Base-by-base conservation (phyloP, 2,329 filamentous ascomycete species). In the Microdochium paspali region DNA sequence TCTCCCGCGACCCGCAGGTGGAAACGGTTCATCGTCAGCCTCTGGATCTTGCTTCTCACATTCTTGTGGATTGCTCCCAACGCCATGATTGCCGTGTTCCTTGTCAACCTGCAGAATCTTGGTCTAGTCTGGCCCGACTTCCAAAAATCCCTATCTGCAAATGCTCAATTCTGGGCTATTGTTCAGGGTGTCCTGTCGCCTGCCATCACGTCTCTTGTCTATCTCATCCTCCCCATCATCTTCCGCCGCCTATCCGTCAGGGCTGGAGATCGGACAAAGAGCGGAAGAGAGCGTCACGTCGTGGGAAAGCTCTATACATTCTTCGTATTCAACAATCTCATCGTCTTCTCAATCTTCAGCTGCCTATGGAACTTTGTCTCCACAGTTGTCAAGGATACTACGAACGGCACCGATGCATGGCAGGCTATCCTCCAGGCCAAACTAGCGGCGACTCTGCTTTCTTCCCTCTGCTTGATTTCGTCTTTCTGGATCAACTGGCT, bases 401-500 rank as follows among this genome's bases (percentile, higher is more conserved):
- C 73, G 3, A 66, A 74, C 0, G 76, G 80, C 32, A 68, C 74
- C 18, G 73, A 84, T 55, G 78, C 81, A 10, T 87, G 85, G 82
- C 66, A 83, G 20, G 82, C 85, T 1, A 80, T 95, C 45, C 58
- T 78, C 23, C 68, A 83, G 1, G 75, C 79, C 15, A 61, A 87
- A 24, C 76, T 89, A 40, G 83, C 82, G 49, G 55, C 66, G 2
- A 76, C 76, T 24, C 66, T 90, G 40, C 84, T 95, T 61, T 69
- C 72, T n/a, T 79, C 88, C 0, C 72, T 98, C 1, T 95, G 88
- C 69, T 71, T 77, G 24, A 83, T 94, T 48, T 94, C 90, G 1
- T 80, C 86, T 0, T 98, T 95, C 66, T 98, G 91, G 91, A 82
- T 97, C 18, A 90, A 87, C 1, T 97, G 90, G 77, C 76, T 97